These are phyloP conservation scores for Cardamine resedifolia DNA, from an alignment of 345 rosid species.

Conservation along the genomic window DNA sequence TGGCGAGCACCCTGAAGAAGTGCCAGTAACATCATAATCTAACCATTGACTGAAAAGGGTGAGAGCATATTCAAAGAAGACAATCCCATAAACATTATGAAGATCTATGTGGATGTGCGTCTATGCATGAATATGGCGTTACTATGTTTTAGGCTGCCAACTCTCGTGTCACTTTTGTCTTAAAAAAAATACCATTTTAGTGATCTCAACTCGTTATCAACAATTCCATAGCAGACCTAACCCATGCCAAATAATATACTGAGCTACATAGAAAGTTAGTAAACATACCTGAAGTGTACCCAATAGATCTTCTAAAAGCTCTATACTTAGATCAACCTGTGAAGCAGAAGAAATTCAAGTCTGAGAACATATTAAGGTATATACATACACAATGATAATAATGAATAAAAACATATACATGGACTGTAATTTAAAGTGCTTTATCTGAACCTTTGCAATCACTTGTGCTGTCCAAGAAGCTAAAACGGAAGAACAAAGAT, in stretches of 20 bases:
- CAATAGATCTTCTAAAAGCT: conserved; percentile 77
- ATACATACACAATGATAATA: neutral
- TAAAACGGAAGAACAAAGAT: conserved; percentile 68
- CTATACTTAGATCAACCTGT: conserved; percentile 72
- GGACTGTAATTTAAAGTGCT: neutral
- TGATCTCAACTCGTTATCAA: neutral
- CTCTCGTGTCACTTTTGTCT: neutral
- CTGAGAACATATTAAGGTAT: neutral
- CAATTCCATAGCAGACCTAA: neutral
- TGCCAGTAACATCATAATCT: conserved; percentile 4
- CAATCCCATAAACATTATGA: neutral
- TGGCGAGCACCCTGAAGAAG: conserved; percentile 52
- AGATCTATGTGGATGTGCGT: neutral
- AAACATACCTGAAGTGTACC: conserved; percentile 65
- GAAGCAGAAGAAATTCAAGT: conserved; percentile 19
- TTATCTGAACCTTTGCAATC: conserved; percentile 62
- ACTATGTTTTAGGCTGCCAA: neutral
- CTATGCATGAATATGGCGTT: neutral
- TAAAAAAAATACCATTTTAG: neutral
- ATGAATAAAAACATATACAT: neutral
- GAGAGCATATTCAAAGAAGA: neutral
- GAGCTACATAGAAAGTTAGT: neutral
- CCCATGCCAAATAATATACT: neutral
- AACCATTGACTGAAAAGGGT: neutral
- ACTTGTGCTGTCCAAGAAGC: conserved; percentile 79